Conservation (phyloP, 108 stramenopile species). For the Skeletonema potamos region DNA sequence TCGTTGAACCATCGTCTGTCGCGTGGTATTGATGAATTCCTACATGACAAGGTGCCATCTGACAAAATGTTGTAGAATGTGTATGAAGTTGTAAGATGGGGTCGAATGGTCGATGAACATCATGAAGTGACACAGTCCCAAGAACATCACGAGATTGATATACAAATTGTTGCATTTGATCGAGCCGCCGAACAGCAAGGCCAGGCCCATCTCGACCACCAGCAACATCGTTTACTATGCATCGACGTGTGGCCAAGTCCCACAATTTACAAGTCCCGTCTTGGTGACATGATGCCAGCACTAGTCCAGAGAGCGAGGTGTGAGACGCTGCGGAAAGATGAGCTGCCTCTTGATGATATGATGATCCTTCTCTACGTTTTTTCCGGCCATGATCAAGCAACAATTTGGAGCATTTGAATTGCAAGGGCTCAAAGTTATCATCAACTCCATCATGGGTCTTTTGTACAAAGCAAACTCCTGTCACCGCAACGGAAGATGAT, state of each 20-base stretch:
- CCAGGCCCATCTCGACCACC: conserved; percentile 12
- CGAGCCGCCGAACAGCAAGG: conserved; percentile 37
- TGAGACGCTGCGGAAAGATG: conserved; percentile 40
- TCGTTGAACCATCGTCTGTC: background rate
- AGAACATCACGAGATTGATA: conserved; percentile 73
- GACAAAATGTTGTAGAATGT: conserved; percentile 71
- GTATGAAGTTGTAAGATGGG: conserved; percentile 21
- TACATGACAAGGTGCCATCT: conserved; percentile 57
- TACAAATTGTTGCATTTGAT: conserved; percentile 40
- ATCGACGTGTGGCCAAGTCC: conserved; percentile 48
- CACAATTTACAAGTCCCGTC: conserved; percentile 46
- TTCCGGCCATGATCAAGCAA: conserved; percentile 12
- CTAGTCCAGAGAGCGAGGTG: conserved; percentile 18
- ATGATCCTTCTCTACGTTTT: background rate
- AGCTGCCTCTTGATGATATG: conserved; percentile 8
- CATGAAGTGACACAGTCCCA: conserved; percentile 78
- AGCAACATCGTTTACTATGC: conserved; percentile 9
- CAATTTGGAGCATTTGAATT: conserved; percentile 38
- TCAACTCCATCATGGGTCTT: conserved; percentile 20
- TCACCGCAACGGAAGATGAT: conserved; percentile 19
- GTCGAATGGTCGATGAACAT: conserved; percentile 40
- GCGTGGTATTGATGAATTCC: background rate
- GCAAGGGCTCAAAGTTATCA: conserved; percentile 10
- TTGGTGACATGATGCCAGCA: conserved; percentile 43
- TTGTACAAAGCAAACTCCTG: conserved; percentile 42